phyloP scores from a whole-genome alignment of 1,139 yeast species.

The Blastobotrys petasosporus region DNA sequence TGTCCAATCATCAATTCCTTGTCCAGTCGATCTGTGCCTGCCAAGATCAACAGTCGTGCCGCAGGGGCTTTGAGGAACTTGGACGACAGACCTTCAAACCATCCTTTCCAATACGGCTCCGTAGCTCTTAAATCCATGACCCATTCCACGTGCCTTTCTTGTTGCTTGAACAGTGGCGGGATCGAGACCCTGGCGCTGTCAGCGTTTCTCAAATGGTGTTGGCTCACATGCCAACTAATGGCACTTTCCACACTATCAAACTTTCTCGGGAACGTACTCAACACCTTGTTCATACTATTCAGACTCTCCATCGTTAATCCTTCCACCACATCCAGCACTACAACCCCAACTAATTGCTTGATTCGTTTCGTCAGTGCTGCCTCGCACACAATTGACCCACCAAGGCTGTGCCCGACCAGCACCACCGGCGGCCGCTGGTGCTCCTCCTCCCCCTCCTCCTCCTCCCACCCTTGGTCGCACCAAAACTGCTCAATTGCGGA shows the following conservation, averaged over 20 bases:
- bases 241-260: conserved; percentile 55
- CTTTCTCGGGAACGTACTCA: conserved; percentile 52
- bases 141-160: conserved; percentile 41
- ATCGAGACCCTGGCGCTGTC: conserved; percentile 70
- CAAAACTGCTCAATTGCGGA: conserved; percentile 42
- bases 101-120: conserved; percentile 63
- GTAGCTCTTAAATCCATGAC: conserved; percentile 56
- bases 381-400: conserved; percentile 76
- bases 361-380: conserved; percentile 28
- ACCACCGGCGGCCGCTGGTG: conserved; percentile 40
- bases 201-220: conserved; percentile 45
- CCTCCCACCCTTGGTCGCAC: conserved; percentile 22
- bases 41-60: conserved; percentile 70
- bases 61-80: conserved; percentile 52
- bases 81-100: conserved; percentile 73
- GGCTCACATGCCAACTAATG: conserved; percentile 72
- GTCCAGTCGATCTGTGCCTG: conserved; percentile 87
- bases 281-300: conserved; percentile 56
- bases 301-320: conserved; percentile 79
- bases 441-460: conserved; percentile 10
- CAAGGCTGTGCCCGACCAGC: conserved; percentile 85
- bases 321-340: conserved; percentile 86
- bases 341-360: conserved; percentile 47
- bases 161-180: conserved; percentile 42
- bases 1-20: conserved; percentile 84